Conservation (phyloP, 441 rosid genomes). For the Mallotus repandus region DNA sequence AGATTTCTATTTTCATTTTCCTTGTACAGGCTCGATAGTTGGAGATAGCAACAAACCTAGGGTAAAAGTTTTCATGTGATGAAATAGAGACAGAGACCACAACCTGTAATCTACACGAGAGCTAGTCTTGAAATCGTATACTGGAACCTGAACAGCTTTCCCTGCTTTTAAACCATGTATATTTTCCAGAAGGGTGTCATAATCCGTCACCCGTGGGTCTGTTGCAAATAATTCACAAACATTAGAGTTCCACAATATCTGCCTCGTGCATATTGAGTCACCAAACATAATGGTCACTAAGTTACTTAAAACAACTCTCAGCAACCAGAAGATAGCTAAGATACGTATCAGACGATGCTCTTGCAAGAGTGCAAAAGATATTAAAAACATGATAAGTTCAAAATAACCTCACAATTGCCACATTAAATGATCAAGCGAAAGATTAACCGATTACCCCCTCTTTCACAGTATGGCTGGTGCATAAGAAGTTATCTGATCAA, state of each 20-base stretch:
- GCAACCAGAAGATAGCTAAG: not conserved
- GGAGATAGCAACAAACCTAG: conserved; percentile 19
- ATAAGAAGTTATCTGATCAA: not conserved
- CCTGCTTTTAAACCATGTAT: conserved; percentile 80
- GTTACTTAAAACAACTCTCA: not conserved
- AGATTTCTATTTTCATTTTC: conserved; percentile 1
- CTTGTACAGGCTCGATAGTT: conserved; percentile 7
- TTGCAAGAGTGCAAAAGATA: not conserved
- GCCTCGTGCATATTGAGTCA: conserved; percentile 19
- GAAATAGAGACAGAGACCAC: conserved; percentile 16
- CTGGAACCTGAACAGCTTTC: conserved; percentile 82
- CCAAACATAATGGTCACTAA: not conserved
- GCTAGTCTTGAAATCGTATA: conserved; percentile 94
- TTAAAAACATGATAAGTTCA: not conserved
- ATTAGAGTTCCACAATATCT: conserved; percentile 26
- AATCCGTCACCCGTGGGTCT: conserved; percentile 98
- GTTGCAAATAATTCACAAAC: conserved; percentile 38
- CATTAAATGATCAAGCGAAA: not conserved
- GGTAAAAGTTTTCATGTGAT: conserved; percentile 11
- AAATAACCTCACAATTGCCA: not conserved
- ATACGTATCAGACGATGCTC: not conserved
- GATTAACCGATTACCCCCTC: not conserved
- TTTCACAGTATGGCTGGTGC: not conserved
- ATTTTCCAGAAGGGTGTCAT: conserved; percentile 78
- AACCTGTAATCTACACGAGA: conserved; percentile 89